Base-by-base conservation (phyloP, 331 rosid genomes). In the Erythrophleum ivorense region DNA sequence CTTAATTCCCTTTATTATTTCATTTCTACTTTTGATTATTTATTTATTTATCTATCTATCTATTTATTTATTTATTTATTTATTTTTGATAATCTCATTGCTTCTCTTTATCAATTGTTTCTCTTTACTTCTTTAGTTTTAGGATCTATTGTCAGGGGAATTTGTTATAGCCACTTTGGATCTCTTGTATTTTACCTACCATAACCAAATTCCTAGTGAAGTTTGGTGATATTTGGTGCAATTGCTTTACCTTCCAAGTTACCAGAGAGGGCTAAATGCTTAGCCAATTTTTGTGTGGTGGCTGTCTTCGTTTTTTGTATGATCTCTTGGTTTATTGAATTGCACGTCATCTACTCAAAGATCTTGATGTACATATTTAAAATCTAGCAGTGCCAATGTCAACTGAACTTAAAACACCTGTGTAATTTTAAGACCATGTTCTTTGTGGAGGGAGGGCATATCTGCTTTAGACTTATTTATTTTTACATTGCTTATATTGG, bases 221-320 rank as follows among this genome's bases (percentile, higher is more conserved):
- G 16, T 49, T 76, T 82, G 19, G 62, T 33, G 49, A 67, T 83
- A 19, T 74, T 73, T 83, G 71, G 59, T 83, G 74, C 36, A 65
- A 21, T 48, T 67, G 70, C 53, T 83, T 43, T 78, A 54, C 43
- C 41, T 45, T 31, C 24, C 71, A 19, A 48, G 31, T 40, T 67
- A 19, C 14, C 53, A 4, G 50, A 40, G 52, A 67, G 73, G 53
- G 73, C n/a, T 38, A 9, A 16, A 18, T 67, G 31, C 73, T 67
- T 67, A 40, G 24, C 29, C 52, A 18, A 40, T 8, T 38, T 67
- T 67, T 24, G 72, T 24, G 15, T 67, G 33, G 73, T 67, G 73
- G 24, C 21, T 40, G 53, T 41, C 52, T 1, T 67, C 19, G 33
- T 1, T 40, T 67, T 67, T 67, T 29, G 38, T 58, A 57, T 59